Conservation (phyloP, 2,329 filamentous ascomycete genomes). For the Coniochaeta hoffmannii region DNA sequence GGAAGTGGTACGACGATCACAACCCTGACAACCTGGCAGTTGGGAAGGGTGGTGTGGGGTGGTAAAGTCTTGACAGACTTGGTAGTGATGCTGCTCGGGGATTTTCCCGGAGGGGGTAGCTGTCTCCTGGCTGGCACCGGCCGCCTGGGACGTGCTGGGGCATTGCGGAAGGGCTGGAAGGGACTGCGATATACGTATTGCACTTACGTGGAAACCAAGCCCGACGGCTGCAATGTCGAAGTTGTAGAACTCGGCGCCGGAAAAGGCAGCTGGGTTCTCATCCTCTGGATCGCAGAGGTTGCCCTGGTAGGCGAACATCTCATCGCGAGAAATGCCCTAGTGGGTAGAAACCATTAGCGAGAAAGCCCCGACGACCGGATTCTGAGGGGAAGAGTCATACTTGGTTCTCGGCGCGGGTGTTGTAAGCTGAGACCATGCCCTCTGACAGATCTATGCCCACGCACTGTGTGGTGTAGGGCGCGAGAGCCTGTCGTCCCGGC, state of each 20-base stretch:
- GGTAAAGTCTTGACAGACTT: no score
- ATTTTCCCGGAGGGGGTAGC: no score
- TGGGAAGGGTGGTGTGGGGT: no score
- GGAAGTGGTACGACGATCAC: no score
- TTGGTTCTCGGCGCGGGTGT: conserved; percentile 48
- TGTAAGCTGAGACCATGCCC: conserved; percentile 64
- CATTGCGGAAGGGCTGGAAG: not conserved
- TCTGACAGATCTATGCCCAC: conserved; percentile 64
- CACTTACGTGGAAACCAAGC: conserved; percentile 16
- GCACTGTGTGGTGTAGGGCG: conserved; percentile 53
- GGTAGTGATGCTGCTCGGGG: no score
- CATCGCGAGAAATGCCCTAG: conserved; percentile 40
- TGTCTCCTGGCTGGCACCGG: not conserved
- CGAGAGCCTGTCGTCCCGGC: conserved; percentile 41
- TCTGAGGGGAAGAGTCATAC: conserved; percentile 18
- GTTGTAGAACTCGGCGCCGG: conserved; percentile 53
- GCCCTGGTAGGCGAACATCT: conserved; percentile 50
- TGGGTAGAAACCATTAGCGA: not conserved
- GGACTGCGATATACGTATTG: not conserved
- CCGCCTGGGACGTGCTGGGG: not conserved
- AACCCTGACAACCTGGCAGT: no score
- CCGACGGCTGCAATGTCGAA: conserved; percentile 62
- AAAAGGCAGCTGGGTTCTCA: conserved; percentile 45
- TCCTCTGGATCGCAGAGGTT: conserved; percentile 44
- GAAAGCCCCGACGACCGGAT: not conserved